Percentiles rank a stretch among this genome's conserved stretches.
phyloP scores from a whole-genome alignment of 2,329 filamentous ascomycete species.

The Cladosporium phlei region DNA sequence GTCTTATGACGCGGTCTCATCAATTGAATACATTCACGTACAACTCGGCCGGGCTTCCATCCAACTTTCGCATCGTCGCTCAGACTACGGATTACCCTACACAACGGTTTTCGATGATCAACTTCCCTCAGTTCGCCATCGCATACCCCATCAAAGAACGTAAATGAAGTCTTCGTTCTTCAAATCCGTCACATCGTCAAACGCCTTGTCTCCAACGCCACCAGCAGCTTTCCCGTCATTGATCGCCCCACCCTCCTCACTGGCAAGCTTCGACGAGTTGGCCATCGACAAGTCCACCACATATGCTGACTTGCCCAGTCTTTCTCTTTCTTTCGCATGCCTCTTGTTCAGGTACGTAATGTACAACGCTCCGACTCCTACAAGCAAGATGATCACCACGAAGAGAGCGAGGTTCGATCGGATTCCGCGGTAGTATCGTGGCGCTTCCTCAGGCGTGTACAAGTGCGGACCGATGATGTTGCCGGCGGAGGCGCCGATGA shows the following conservation, averaged over 20 bases:
- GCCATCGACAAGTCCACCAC: conserved; percentile 58
- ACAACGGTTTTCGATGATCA: too few relatives aligned
- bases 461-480: conserved; percentile 64
- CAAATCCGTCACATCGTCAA: conserved; percentile 57
- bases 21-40: too few relatives aligned
- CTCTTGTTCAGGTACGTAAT: conserved; percentile 51
- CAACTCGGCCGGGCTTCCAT: too few relatives aligned
- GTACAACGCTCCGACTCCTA: conserved; percentile 42
- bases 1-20: too few relatives aligned
- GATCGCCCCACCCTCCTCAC: conserved; percentile 22
- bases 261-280: conserved; percentile 41
- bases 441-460: conserved; percentile 58
- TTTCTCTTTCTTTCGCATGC: conserved; percentile 51
- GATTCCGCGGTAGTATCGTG: conserved; percentile 55
- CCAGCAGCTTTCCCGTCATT: conserved; percentile 29
- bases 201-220: conserved; percentile 44
- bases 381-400: conserved; percentile 52
- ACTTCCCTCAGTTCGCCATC: neutral
- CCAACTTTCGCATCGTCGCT: too few relatives aligned
- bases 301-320: conserved; percentile 55
- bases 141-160: conserved; percentile 38
- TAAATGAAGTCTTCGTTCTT: conserved; percentile 63
- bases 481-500: conserved; percentile 52
- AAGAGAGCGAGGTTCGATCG: conserved; percentile 59
- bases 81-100: too few relatives aligned